Evolutionary conservation across 2,329 filamentous ascomycete species (phyloP).

Genomic region (Paracorniculantispora psalliotae): DNA sequence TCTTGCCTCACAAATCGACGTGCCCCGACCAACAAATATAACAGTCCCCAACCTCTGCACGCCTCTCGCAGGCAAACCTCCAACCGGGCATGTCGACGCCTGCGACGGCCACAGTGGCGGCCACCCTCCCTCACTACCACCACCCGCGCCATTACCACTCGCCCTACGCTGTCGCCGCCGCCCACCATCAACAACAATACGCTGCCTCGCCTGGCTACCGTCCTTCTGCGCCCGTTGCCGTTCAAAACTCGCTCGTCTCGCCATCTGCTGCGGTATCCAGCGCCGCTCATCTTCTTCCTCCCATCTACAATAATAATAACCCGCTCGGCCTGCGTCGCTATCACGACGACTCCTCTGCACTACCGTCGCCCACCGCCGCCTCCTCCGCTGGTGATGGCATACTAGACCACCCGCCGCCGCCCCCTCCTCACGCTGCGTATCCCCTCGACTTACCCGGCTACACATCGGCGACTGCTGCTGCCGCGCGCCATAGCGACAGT

Average conservation of each 20-base stretch:
- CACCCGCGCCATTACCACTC: conserved; percentile 61
- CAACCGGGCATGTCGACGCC: conserved; percentile 80
- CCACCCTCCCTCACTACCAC: conserved; percentile 65
- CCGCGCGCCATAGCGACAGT: not conserved
- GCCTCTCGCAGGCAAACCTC: not conserved
- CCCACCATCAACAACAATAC: conserved; percentile 27
- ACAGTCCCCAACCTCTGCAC: not conserved
- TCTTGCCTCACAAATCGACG: not conserved
- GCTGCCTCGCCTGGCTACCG: conserved; percentile 21
- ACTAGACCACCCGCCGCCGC: conserved; percentile 25
- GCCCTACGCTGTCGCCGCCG: conserved; percentile 45
- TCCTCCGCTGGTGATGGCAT: conserved; percentile 30
- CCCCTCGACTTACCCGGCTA: not conserved
- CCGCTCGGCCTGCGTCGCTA: conserved; percentile 23
- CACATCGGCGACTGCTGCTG: no score
- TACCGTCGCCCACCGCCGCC: no score
- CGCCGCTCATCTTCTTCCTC: conserved; percentile 18
- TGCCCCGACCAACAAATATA: not conserved
- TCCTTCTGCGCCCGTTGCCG: conserved; percentile 12
- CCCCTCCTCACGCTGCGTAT: conserved; percentile 24
- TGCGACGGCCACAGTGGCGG: conserved; percentile 64
- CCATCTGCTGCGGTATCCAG: conserved; percentile 22
- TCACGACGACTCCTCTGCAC: conserved; percentile 22
- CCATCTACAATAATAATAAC: conserved; percentile 15
- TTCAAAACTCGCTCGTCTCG: conserved; percentile 27